phyloP scores from a whole-genome alignment of 352 stramenopile species.

The Pythium myriotylum region DNA sequence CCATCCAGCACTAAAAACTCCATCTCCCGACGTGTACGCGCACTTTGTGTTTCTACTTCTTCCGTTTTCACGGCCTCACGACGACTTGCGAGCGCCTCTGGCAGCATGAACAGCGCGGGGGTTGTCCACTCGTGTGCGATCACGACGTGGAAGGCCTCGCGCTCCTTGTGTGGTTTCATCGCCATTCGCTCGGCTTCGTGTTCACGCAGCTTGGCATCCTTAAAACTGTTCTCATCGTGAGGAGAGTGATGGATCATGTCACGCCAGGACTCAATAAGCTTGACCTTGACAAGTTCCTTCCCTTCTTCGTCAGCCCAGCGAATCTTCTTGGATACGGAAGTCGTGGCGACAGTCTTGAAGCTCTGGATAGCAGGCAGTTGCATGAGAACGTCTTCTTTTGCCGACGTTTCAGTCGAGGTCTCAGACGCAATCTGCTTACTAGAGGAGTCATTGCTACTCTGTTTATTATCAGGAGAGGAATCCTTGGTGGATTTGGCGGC shows the following conservation, averaged over 20 bases:
- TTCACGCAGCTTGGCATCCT: slow-evolving; percentile 83
- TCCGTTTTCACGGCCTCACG: slow-evolving; percentile 44
- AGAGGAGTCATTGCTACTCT: slow-evolving; percentile 29
- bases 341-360: slow-evolving; percentile 60
- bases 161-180: slow-evolving; percentile 68
- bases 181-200: slow-evolving; percentile 74
- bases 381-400: slow-evolving; percentile 46
- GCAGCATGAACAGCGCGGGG: slow-evolving; percentile 62
- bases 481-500: slow-evolving; percentile 55
- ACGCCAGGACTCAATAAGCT: slow-evolving; percentile 87
- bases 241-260: slow-evolving; percentile 68
- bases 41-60: slow-evolving; percentile 68
- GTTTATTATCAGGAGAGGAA: slow-evolving; percentile 29
- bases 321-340: slow-evolving; percentile 61
- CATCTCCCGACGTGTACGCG: slow-evolving; percentile 75
- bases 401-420: slow-evolving; percentile 24
- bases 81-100: slow-evolving; percentile 49
- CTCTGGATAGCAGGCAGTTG: slow-evolving; percentile 81
- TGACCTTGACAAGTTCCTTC: slow-evolving; percentile 76
- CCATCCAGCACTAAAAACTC: slow-evolving; percentile 83
- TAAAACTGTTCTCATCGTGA: slow-evolving; percentile 74
- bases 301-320: slow-evolving; percentile 82
- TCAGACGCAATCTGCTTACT: slow-evolving; percentile 30
- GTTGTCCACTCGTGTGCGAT: slow-evolving; percentile 67
- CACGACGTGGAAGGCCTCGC: slow-evolving; percentile 48